These are phyloP conservation scores for Protomyces gravidus DNA, from an alignment of 1,139 yeast species.

Conservation along the genomic window DNA sequence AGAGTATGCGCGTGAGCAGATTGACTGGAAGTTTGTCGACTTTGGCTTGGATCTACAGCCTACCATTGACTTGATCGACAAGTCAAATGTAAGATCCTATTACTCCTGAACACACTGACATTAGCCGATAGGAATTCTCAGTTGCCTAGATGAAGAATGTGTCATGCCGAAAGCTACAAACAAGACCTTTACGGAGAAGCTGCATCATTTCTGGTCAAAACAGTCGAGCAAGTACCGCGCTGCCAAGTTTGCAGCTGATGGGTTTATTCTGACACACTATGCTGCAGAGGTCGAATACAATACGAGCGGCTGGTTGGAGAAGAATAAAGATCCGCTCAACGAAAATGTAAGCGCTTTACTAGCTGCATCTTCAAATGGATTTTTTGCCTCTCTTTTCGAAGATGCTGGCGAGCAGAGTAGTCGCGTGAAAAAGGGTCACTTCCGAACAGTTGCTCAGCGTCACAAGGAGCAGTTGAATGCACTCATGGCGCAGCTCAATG, in stretches of 20 bases:
- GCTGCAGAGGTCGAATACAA: conserved; percentile 94
- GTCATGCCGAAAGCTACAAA: conserved; percentile 90
- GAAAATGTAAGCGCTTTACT: conserved; percentile 63
- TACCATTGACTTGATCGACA: conserved; percentile 87
- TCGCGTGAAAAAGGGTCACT: conserved; percentile 45
- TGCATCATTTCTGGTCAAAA: conserved; percentile 61
- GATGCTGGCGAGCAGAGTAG: conserved; percentile 32
- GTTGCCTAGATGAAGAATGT: conserved; percentile 90
- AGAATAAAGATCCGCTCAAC: conserved; percentile 88
- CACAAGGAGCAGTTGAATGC: conserved; percentile 71
- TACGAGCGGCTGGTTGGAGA: conserved; percentile 88
- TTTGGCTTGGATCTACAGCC: conserved; percentile 96
- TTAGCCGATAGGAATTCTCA: conserved; percentile 76
- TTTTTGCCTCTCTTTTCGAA: conserved; percentile 50
- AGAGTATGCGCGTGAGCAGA: conserved; percentile 86
- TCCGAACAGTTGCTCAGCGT: conserved; percentile 75
- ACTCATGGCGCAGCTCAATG: conserved; percentile 66
- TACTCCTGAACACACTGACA: neutral
- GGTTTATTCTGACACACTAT: conserved; percentile 79
- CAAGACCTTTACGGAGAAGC: conserved; percentile 72
- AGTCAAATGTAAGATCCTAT: conserved; percentile 40
- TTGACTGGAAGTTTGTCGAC: conserved; percentile 94
- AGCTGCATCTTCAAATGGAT: conserved; percentile 53
- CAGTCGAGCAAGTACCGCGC: conserved; percentile 59
- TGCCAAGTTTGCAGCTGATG: conserved; percentile 50